Percentiles rank a stretch among this genome's conserved stretches.
phyloP scores from a whole-genome alignment of 139 green algal species.

The Volvox africanus region DNA sequence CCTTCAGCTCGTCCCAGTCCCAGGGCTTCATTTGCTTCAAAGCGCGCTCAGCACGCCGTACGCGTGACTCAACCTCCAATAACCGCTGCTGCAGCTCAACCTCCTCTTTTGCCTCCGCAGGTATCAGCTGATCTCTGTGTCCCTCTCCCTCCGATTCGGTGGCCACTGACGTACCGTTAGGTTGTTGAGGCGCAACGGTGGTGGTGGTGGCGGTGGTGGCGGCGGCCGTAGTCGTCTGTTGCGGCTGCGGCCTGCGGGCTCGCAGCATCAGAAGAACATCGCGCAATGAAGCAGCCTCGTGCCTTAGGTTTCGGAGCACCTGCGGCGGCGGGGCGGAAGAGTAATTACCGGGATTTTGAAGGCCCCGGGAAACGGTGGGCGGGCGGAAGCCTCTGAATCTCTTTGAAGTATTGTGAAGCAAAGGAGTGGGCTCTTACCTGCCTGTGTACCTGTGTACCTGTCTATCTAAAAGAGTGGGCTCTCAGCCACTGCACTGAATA shows the following conservation, averaged over 20 bases:
- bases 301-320: slow-evolving; percentile 6
- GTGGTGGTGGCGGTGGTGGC: neutral
- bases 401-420: no score
- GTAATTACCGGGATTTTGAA: no score
- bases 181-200: neutral
- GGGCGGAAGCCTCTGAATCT: no score
- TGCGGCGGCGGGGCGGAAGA: neutral
- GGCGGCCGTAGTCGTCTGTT: neutral
- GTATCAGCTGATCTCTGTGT: no score
- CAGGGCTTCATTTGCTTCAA: slow-evolving; percentile 4
- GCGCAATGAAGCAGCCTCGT: neutral
- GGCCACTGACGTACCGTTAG: no score
- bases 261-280: neutral
- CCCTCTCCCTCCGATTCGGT: neutral
- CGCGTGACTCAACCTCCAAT: neutral
- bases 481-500: no score
- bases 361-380: no score
- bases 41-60: neutral
- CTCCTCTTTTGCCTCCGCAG: neutral
- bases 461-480: no score
- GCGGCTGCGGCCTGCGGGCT: neutral
- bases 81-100: neutral
- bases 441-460: no score
- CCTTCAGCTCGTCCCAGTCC: slow-evolving; percentile 34
- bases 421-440: no score